Base-by-base conservation (phyloP, 768 basidiomycete genomes). In the Xanthoconium stramineum region DNA sequence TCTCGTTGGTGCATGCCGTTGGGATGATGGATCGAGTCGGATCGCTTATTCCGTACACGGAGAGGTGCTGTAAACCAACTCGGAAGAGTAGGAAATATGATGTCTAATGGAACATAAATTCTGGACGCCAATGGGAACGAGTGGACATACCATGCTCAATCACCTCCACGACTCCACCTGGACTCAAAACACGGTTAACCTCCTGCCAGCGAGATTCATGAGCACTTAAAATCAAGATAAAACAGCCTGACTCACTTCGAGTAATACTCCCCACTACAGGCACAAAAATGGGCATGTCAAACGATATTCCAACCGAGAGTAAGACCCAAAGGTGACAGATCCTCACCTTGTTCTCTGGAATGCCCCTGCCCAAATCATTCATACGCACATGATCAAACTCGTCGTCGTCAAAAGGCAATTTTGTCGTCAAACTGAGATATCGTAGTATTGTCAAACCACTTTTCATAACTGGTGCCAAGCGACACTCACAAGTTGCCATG, bases 331-430 rank as follows among this genome's bases (percentile, higher is more conserved):
- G 19, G 28, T 10, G 43, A 6, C 15, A 2, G 13, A 35, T 14
- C 19, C 60, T 44, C 50, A 83, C 87, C 76, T 89, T 89, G 61
- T 84, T 88, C 67, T 91, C 89, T 7, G 87, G 88, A 32, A 90
- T 81, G 15, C 82, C 88, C 62, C 78, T 78, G 1, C 86, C 81
- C 55, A 90, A 80, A 48, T 75, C 74, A 56, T 81, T 78, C 49
- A 91, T 80, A 61, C 86, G 90, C n/a, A 91, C 83, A 67, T 88
- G 83, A 68, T 91, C 89, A 58, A 91, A 91, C 61, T 87, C 83
- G 57, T 91, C 88, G 52, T 91, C 89, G 15, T 90, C 88, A 65
- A 90, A 91, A 0, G 89, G 89, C 19, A 91, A 75, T 62, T 79
- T 86, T 12, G 83, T 88, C 46, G 88, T 88, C 62, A 91, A 71